phyloP scores from a whole-genome alignment of 768 basidiomycete genomes.

The Auricularia sp. region DNA sequence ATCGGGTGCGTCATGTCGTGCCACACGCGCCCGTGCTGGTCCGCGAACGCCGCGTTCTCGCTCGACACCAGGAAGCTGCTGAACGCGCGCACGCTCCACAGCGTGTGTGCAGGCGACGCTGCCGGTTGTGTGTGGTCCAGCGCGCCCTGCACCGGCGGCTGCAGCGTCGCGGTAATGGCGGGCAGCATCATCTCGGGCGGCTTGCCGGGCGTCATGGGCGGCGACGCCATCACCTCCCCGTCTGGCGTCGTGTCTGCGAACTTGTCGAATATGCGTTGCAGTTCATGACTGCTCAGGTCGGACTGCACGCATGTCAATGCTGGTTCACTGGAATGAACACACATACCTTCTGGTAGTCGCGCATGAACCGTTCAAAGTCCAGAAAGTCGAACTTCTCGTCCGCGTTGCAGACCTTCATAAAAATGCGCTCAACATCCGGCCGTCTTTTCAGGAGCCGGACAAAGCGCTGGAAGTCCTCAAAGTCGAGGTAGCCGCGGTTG shows the following conservation, averaged over 20 bases:
- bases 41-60: constrained; percentile 56
- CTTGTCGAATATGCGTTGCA: constrained; percentile 28
- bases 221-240: constrained; percentile 10
- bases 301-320: constrained; percentile 17
- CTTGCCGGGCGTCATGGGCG: constrained; percentile 15
- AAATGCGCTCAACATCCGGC: constrained; percentile 66
- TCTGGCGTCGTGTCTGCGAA: constrained; percentile 17
- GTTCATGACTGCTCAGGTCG: constrained; percentile 17
- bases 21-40: constrained; percentile 42
- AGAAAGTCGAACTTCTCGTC: constrained; percentile 27
- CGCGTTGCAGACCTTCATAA: constrained; percentile 28
- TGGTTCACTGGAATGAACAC: background rate
- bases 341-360: constrained; percentile 38
- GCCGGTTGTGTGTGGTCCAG: constrained; percentile 5
- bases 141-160: background rate
- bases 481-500: constrained; percentile 54
- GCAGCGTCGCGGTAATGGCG: background rate
- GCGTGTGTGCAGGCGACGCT: constrained; percentile 8
- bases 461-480: constrained; percentile 69
- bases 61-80: constrained; percentile 69
- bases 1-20: constrained; percentile 88
- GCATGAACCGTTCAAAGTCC: constrained; percentile 43
- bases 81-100: constrained; percentile 53
- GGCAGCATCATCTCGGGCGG: constrained; percentile 6
- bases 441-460: constrained; percentile 77